Evolutionary conservation across 148 eudicot species (phyloP).

Genomic region (Amaranthus palmeri): DNA sequence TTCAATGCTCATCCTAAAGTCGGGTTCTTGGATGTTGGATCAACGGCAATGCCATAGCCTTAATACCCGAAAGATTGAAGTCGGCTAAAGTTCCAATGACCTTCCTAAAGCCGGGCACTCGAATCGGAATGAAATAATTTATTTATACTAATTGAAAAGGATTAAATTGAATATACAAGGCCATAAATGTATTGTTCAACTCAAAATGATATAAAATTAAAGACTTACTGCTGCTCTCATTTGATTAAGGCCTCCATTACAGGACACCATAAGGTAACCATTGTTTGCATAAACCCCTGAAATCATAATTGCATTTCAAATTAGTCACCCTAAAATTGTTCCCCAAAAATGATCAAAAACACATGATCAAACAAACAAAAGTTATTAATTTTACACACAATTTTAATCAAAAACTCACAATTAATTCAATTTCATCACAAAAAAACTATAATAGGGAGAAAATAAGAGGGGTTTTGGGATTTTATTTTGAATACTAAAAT

Average conservation of each 20-base stretch:
- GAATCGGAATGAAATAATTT: too few relatives aligned
- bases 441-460: too few relatives aligned
- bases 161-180: too few relatives aligned
- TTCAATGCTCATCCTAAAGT: too few relatives aligned
- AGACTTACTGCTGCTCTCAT: constrained; percentile 65
- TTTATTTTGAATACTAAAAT: too few relatives aligned
- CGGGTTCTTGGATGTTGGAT: too few relatives aligned
- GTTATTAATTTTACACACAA: neutral
- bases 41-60: too few relatives aligned
- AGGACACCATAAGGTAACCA: constrained; percentile 72
- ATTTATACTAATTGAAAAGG: too few relatives aligned
- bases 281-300: constrained; percentile 59
- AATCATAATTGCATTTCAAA: constrained; percentile 9
- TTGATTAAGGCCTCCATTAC: constrained; percentile 78
- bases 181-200: neutral
- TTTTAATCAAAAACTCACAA: constrained; percentile 2
- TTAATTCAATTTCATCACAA: constrained; percentile 1
- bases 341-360: neutral
- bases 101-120: too few relatives aligned
- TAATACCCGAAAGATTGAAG: too few relatives aligned
- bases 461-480: too few relatives aligned
- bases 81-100: too few relatives aligned
- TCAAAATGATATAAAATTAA: neutral
- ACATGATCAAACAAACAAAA: constrained; percentile 15
- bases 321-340: constrained; percentile 13